These are phyloP conservation scores for Nicotiana noctiflora DNA, from an alignment of 257 asterid genomes.

Conservation along the genomic window DNA sequence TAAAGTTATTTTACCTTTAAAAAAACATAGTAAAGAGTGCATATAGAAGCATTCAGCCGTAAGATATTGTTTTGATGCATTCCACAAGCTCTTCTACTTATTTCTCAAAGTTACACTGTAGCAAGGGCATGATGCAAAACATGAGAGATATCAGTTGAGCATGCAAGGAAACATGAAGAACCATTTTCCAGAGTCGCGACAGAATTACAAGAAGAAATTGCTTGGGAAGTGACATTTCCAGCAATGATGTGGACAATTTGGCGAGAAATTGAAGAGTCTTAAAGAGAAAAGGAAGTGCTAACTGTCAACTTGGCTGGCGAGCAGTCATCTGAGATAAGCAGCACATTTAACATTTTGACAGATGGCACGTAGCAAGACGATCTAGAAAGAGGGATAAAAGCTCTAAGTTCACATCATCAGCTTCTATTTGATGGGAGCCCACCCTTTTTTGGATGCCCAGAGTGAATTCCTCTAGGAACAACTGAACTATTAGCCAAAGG, in stretches of 20 bases:
- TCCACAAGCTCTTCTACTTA: neutral
- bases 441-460: neutral
- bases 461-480: neutral
- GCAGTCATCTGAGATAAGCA: neutral
- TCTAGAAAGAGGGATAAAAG: neutral
- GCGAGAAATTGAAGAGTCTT: neutral
- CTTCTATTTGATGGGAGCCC: neutral
- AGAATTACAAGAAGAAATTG: neutral
- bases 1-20: neutral
- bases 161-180: neutral
- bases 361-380: neutral
- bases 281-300: neutral
- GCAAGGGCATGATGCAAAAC: neutral
- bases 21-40: neutral
- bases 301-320: neutral
- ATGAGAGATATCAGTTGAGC: neutral
- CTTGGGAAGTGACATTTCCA: neutral
- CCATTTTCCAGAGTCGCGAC: neutral
- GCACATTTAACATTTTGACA: neutral
- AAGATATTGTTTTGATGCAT: neutral
- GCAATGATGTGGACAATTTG: neutral
- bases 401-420: neutral
- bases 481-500: neutral
- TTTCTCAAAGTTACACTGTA: neutral
- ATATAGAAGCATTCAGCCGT: neutral